phyloP scores from a whole-genome alignment of 2,329 filamentous ascomycete species.

The Laburnicola sp. region DNA sequence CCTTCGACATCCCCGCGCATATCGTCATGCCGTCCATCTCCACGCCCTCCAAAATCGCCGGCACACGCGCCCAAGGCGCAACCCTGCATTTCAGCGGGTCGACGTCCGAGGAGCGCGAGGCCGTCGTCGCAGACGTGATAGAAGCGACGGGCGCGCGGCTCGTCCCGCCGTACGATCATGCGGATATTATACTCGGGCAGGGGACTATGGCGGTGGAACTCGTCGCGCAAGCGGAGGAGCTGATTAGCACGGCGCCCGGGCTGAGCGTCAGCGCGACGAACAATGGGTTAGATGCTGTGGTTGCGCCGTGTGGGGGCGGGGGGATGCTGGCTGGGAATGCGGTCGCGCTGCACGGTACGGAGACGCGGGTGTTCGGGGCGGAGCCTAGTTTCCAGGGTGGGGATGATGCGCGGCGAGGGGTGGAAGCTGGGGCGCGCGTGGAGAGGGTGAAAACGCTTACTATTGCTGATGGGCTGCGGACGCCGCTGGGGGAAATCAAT shows the following conservation, averaged over 20 bases:
- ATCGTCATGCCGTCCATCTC: slow-evolving; percentile 93
- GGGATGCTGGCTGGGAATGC: slow-evolving; percentile 85
- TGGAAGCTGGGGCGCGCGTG: slow-evolving; percentile 66
- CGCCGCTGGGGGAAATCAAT: slow-evolving; percentile 74
- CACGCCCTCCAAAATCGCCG: slow-evolving; percentile 83
- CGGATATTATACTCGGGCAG: slow-evolving; percentile 88
- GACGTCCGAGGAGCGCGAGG: slow-evolving; percentile 79
- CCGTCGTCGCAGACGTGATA: slow-evolving; percentile 70
- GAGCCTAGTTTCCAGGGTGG: slow-evolving; percentile 83
- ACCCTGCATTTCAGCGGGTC: slow-evolving; percentile 79
- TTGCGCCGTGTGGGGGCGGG: slow-evolving; percentile 84
- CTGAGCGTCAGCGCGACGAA: slow-evolving; percentile 26
- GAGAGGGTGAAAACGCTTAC: slow-evolving; percentile 73
- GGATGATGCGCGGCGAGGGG: slow-evolving; percentile 77
- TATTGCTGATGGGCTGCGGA: slow-evolving; percentile 85
- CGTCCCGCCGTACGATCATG: slow-evolving; percentile 90
- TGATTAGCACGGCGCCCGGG: slow-evolving; percentile 46
- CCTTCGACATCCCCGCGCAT: slow-evolving; percentile 73
- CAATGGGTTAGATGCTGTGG: slow-evolving; percentile 56
- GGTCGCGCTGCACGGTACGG: slow-evolving; percentile 71
- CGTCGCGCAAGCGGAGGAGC: slow-evolving; percentile 67
- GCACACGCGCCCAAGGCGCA: slow-evolving; percentile 76
- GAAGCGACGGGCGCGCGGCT: slow-evolving; percentile 73
- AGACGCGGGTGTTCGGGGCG: slow-evolving; percentile 78
- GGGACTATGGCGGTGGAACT: slow-evolving; percentile 88